Conservation (phyloP, 1,284 basidiomycete genomes). For the Marasmius sp. region DNA sequence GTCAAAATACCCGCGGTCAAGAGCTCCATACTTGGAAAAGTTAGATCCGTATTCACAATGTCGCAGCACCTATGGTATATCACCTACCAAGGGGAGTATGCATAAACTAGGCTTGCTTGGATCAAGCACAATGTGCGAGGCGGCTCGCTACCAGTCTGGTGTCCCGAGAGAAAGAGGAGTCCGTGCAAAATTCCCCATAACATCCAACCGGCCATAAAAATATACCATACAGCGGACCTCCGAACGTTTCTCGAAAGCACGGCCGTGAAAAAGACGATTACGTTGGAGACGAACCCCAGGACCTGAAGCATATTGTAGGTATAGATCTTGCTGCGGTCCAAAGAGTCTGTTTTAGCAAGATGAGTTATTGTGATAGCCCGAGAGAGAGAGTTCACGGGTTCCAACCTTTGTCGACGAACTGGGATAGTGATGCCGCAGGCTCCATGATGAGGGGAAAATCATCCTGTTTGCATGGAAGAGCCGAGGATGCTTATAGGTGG, state of each 20-base stretch:
- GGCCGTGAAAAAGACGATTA: neutral
- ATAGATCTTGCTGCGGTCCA: neutral
- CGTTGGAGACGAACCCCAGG: neutral
- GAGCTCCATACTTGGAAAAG: neutral
- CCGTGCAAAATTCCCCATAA: constrained; percentile 24
- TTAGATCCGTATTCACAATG: no score
- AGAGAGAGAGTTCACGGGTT: no score
- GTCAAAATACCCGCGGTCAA: neutral
- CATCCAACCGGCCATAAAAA: constrained; percentile 14
- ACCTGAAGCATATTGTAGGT: constrained; percentile 3
- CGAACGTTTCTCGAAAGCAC: neutral
- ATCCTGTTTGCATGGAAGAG: no score
- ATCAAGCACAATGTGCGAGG: constrained; percentile 20
- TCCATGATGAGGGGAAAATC: no score
- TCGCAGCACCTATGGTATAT: neutral
- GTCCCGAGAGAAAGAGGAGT: constrained; percentile 20
- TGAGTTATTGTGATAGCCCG: no score
- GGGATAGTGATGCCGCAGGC: no score
- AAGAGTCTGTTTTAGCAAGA: neutral
- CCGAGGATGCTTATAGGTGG: no score
- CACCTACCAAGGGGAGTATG: constrained; percentile 14
- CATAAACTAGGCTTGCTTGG: constrained; percentile 26
- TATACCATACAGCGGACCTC: constrained; percentile 3
- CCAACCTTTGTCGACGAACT: no score
- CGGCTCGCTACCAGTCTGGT: constrained; percentile 22